phyloP scores from a whole-genome alignment of 1,284 basidiomycete genomes.

The Acaromyces ingoldii region DNA sequence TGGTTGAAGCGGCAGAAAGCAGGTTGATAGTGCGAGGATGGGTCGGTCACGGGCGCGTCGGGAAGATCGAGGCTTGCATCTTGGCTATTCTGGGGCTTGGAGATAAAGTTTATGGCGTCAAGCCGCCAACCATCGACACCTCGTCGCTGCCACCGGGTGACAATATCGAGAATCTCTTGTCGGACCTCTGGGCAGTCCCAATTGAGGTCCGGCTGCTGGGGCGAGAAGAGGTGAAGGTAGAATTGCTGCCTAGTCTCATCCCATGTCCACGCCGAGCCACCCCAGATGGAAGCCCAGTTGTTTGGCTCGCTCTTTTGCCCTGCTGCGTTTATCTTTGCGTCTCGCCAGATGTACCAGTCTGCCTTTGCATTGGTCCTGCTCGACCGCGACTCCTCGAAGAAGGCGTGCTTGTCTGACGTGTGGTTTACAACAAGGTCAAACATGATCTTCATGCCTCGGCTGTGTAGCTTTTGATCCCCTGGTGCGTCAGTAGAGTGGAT shows the following conservation, averaged over 20 bases:
- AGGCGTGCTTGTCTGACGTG: constrained; percentile 60
- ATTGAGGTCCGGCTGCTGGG: constrained; percentile 71
- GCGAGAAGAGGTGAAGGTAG: constrained; percentile 66
- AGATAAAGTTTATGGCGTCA: background rate
- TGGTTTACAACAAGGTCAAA: constrained; percentile 74
- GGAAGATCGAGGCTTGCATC: too few species aligned
- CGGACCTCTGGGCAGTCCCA: constrained; percentile 62
- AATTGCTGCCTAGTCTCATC: constrained; percentile 65
- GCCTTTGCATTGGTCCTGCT: constrained; percentile 62
- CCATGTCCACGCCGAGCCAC: constrained; percentile 68
- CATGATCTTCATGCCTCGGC: constrained; percentile 66
- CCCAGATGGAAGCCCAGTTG: too few species aligned
- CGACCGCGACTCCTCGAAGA: constrained; percentile 63
- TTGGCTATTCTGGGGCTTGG: constrained; percentile 11
- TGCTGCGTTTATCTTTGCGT: constrained; percentile 57
- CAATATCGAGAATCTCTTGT: constrained; percentile 60
- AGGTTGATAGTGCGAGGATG: constrained; percentile 59
- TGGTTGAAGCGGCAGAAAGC: constrained; percentile 51
- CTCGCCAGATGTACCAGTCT: constrained; percentile 69
- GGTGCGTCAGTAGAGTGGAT: too few species aligned
- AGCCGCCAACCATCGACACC: constrained; percentile 66
- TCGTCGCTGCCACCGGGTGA: constrained; percentile 67
- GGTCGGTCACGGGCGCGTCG: constrained; percentile 51
- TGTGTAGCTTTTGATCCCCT: constrained; percentile 61
- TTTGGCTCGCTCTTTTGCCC: constrained; percentile 52